A percentile compares a stretch with the other conserved stretches of the same genome.
Evolutionary conservation across 129 eudicot species (phyloP).

Genomic region (Artemisia annua): DNA sequence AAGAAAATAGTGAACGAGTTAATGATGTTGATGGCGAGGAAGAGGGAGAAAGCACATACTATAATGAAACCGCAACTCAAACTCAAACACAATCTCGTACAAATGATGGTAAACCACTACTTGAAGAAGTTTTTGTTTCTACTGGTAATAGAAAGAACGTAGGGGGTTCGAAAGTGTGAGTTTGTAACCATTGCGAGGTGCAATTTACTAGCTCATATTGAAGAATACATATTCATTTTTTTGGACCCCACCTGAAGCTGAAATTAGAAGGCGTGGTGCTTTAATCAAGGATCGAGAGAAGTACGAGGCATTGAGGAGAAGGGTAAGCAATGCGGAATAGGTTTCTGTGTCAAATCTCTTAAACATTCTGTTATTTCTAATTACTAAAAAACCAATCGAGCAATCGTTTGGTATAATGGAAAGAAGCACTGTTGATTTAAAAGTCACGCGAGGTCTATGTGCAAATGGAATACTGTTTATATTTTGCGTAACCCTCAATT

Average conservation of each 20-base stretch:
- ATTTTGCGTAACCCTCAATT: too few relatives aligned
- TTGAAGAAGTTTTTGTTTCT: neutral
- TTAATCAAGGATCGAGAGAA: neutral
- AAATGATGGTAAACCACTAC: neutral
- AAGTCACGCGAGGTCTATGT: too few relatives aligned
- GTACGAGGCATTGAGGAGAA: neutral
- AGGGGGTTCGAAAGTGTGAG: conserved; percentile 3
- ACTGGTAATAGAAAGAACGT: neutral
- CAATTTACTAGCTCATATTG: conserved; percentile 7
- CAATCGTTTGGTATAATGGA: too few relatives aligned
- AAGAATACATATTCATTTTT: conserved; percentile 28
- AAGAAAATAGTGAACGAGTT: too few relatives aligned
- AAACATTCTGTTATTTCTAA: neutral
- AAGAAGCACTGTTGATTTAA: too few relatives aligned
- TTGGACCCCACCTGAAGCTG: neutral
- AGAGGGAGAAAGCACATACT: too few relatives aligned
- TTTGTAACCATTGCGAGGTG: conserved; percentile 24
- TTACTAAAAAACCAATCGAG: too few relatives aligned
- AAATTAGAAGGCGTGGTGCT: neutral
- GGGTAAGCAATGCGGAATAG: conserved; percentile 6
- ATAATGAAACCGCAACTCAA: neutral
- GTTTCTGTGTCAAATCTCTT: neutral
- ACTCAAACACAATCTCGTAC: neutral
- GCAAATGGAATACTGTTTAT: too few relatives aligned
- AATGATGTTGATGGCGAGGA: too few relatives aligned